Percentiles rank a stretch among this genome's conserved stretches.
Evolutionary conservation across 2,329 filamentous ascomycete species (phyloP).

Genomic region (Diplodia intermedia): DNA sequence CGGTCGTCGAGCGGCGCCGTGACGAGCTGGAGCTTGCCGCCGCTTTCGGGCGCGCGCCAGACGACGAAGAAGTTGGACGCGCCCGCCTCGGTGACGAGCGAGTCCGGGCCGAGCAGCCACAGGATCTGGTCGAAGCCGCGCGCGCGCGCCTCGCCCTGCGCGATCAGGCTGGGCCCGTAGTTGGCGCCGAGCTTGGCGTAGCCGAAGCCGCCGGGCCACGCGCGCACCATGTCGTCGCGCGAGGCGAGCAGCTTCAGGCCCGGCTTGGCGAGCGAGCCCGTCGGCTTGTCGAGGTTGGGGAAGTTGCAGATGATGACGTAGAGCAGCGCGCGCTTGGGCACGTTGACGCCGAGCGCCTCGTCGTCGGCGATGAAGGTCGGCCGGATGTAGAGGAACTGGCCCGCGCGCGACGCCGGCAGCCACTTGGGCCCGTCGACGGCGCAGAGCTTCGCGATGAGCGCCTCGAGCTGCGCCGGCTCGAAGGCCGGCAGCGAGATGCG

Average conservation of each 20-base stretch:
- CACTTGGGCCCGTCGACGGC: slow-evolving; percentile 77
- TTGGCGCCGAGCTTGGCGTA: slow-evolving; percentile 93
- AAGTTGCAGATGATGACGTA: slow-evolving; percentile 72
- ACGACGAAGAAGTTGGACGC: slow-evolving; percentile 92
- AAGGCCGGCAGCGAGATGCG: slow-evolving; percentile 80
- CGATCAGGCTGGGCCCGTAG: slow-evolving; percentile 83
- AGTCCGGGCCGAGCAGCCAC: slow-evolving; percentile 85
- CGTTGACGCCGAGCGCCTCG: slow-evolving; percentile 78
- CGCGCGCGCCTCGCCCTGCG: slow-evolving; percentile 74
- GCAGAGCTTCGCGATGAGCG: slow-evolving; percentile 74
- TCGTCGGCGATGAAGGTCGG: slow-evolving; percentile 88
- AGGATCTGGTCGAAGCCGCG: slow-evolving; percentile 86
- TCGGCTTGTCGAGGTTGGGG: slow-evolving; percentile 49
- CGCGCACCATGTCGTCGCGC: slow-evolving; percentile 81
- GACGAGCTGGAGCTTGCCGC: slow-evolving; percentile 71
- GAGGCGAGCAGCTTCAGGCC: slow-evolving; percentile 76
- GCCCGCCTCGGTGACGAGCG: slow-evolving; percentile 86
- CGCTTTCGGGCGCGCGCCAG: slow-evolving; percentile 68
- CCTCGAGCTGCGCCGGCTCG: slow-evolving; percentile 72
- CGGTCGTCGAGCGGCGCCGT: slow-evolving; percentile 84
- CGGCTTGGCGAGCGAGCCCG: slow-evolving; percentile 32
- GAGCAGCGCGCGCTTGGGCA: slow-evolving; percentile 83
- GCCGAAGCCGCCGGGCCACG: slow-evolving; percentile 92
- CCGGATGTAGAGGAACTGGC: slow-evolving; percentile 81
- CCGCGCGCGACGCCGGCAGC: slow-evolving; percentile 71